Evolutionary conservation across 2,329 filamentous ascomycete species (phyloP).

Genomic region (Clarireedia hainanense): DNA sequence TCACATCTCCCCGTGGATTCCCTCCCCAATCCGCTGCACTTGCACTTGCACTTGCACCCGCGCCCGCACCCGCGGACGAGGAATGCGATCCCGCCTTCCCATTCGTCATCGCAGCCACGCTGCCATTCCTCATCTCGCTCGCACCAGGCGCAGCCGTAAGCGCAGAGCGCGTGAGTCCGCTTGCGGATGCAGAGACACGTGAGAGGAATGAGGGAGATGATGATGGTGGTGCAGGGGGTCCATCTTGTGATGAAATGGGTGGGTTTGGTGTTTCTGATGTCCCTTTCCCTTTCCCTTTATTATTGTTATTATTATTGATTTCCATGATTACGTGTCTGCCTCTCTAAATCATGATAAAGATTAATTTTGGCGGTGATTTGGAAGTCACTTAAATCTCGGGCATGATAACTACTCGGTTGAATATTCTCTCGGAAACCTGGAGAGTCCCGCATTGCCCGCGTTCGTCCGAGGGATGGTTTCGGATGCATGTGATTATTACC

Average conservation of each 20-base stretch:
- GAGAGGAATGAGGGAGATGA: slow-evolving; percentile 22
- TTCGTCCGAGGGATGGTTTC: neutral
- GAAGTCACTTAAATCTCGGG: neutral
- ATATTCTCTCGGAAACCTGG: too few species aligned
- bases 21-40: neutral
- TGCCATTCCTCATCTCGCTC: neutral
- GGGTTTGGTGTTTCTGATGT: slow-evolving; percentile 11
- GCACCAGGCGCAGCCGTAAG: slow-evolving; percentile 17
- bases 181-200: slow-evolving; percentile 30
- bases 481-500: neutral
- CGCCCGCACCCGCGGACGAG: neutral
- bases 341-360: neutral
- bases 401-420: too few species aligned
- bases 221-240: slow-evolving; percentile 1
- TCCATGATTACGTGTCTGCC: neutral
- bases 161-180: slow-evolving; percentile 28
- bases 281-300: slow-evolving; percentile 21
- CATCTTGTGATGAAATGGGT: slow-evolving; percentile 1
- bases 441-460: neutral
- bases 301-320: slow-evolving; percentile 2
- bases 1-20: neutral
- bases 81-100: neutral
- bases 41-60: neutral
- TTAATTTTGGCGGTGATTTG: neutral
- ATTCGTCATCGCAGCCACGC: neutral